Base-by-base conservation (phyloP, 2,329 filamentous ascomycete species). In the Fusarium redolens region DNA sequence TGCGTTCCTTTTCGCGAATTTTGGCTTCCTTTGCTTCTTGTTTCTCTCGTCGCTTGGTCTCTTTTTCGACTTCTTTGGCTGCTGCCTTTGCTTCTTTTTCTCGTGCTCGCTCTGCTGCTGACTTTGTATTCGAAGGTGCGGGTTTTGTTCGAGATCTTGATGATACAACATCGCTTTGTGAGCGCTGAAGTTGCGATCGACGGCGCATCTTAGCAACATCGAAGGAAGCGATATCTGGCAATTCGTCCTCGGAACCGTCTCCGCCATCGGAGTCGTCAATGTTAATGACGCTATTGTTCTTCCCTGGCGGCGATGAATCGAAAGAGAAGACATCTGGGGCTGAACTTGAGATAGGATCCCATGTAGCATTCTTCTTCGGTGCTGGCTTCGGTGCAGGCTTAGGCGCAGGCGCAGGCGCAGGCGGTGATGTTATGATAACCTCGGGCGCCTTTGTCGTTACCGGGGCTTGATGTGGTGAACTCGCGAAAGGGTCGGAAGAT, bases 21-120 rank as follows among this genome's bases (percentile, higher is more conserved):
- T 89, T 92, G 56, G 89, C 85, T 62, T 91, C 89, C 75, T 89
- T 93, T 54, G 87, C 87, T 1, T 85, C 81, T 61, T 91, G 86
- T 54, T 87, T 90, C 64, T 91, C 88, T 6, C 83, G 80, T 41
- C 88, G 86, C 72, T 89, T 89, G 28, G 82, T 83, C 67, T 88
- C 87, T 65, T 86, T 89, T 51, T 90, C 89, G 1, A 82, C 83
- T 28, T 89, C 88, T 68, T 84, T 87, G 4, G 85, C 85, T 4
- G 83, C 81, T 4, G 83, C 82, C 74, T 86, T 91, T 17, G 82
- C 79, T 41, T 82, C 79, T 51, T 79, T 86, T 45, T 86, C 84
- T 12, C 76, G 79, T 20, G 80, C 77, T 59, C 78, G 84, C 38
- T 85, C 82, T 30, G 81, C 82, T 8, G 79, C 65, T 0, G 78